Conservation (phyloP, 2,329 filamentous ascomycete genomes). For the Graphium sp. region DNA sequence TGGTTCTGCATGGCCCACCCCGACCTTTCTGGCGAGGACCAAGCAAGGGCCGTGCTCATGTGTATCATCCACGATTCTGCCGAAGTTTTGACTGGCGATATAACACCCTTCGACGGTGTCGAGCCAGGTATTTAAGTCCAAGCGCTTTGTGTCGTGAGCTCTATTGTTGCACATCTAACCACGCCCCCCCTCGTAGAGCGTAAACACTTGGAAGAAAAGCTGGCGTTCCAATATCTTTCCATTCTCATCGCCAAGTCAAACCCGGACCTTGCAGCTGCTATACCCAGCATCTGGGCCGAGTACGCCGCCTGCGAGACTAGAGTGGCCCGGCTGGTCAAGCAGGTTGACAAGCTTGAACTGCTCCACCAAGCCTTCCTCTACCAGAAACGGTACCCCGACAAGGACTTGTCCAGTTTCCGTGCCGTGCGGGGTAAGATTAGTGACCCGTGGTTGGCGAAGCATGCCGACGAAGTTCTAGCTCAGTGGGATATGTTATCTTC, state of each 20-base stretch:
- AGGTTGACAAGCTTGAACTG: conserved; percentile 4
- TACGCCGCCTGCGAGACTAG: conserved; percentile 1
- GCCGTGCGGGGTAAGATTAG: neutral
- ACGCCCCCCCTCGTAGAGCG: no score
- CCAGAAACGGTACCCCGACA: conserved; percentile 1
- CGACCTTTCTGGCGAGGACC: neutral
- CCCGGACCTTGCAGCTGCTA: conserved; percentile 1
- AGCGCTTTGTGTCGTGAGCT: conserved; percentile 1
- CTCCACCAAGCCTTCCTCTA: conserved; percentile 4
- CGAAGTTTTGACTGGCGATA: neutral
- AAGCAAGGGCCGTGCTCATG: neutral
- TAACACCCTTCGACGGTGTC: conserved; percentile 1
- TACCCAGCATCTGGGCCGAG: neutral
- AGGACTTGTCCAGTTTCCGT: conserved; percentile 1
- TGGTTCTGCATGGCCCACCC: conserved; percentile 1
- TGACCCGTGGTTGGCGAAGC: conserved; percentile 1
- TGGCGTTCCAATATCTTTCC: conserved; percentile 1
- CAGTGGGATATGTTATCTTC: neutral
- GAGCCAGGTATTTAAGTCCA: conserved; percentile 1
- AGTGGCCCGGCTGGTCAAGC: conserved; percentile 1
- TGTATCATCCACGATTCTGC: neutral
- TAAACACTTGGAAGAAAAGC: conserved; percentile 1
- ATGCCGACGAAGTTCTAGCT: conserved; percentile 1
- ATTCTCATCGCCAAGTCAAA: neutral
- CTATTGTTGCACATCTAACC: no score